Percentiles rank a stretch among this genome's conserved stretches.
Evolutionary conservation across 176 grass and related monocot genomes (phyloP).

Genomic region (Thalia dealbata): DNA sequence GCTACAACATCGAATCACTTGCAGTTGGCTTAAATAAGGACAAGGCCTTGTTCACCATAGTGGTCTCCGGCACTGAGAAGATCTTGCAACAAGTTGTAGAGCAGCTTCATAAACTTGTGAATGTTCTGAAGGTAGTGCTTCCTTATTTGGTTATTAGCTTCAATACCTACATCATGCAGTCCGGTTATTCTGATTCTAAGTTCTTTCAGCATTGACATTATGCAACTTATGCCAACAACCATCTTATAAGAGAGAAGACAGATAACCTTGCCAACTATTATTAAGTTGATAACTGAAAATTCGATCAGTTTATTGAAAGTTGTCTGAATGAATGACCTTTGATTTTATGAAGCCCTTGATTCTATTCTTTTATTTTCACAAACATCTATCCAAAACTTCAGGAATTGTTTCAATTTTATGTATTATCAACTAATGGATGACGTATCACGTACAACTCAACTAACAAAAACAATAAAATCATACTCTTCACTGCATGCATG

Average conservation of each 20-base stretch:
- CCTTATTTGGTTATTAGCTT: neutral
- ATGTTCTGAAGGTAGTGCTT: conserved; percentile 53
- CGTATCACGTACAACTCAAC: too few species aligned
- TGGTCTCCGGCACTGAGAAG: conserved; percentile 65
- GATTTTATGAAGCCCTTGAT: too few species aligned
- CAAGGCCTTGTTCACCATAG: conserved; percentile 94
- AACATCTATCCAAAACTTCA: too few species aligned
- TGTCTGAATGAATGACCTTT: too few species aligned
- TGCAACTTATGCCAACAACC: neutral
- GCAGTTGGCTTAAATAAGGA: conserved; percentile 97
- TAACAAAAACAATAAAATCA: too few species aligned
- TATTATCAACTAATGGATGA: too few species aligned
- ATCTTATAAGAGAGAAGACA: neutral
- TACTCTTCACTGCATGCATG: too few species aligned
- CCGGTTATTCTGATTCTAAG: neutral
- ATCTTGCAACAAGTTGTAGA: conserved; percentile 85
- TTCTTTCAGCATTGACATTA: neutral
- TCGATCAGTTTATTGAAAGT: too few species aligned
- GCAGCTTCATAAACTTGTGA: conserved; percentile 84
- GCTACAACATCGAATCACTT: conserved; percentile 93
- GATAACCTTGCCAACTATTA: neutral
- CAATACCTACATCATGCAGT: neutral
- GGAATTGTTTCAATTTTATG: too few species aligned
- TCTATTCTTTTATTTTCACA: too few species aligned
- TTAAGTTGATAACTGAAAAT: too few species aligned